Base-by-base conservation (phyloP, 75 land plant species). In the Pinus taeda region DNA sequence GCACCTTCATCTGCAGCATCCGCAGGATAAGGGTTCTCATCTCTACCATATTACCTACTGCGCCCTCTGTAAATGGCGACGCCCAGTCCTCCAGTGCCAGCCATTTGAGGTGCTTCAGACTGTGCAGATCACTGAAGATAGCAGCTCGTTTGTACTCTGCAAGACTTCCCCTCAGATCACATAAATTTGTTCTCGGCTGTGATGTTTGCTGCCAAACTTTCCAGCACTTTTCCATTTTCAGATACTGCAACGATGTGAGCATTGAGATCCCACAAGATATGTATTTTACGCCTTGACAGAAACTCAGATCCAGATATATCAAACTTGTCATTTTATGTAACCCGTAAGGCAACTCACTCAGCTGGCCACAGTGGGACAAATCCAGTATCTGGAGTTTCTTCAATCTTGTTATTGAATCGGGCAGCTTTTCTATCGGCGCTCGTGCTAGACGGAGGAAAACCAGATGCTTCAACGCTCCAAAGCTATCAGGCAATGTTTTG, bases 311-410 rank as follows among this genome's bases (percentile, higher is more conserved):
- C 4, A 63, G 36, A 29, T 63, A 63, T 17, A 29, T 63, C 15
- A 63, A 63, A 29, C 17, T 3, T 4, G 30, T 15, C 3, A 63
- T 13, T 6, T 29, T 63, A 29, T 39, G 17, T 1, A 45, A 21
- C 24, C 53, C n/a, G 1, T 4, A 3, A 2, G 74, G 74, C 53
- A 73, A 73, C 59, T 45, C 15, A 21, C 33, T 33, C 57, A 73
- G 74, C 33, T 73, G 4, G 1, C 6, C 13, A 36, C 74, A 73
- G 24, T 39, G 22, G 15, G 57, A 45, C 26, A 73, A 33, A 39
- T 73, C 74, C 53, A 73, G 74, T 18, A 73, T 39, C 29, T 73
- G 24, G 5, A 73, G 74, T 15, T 63, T 63, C 37, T 15, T 63
- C 33, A 63, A 15, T 1, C 15, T 3, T 3, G 15, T 63, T 1